Conservation (phyloP, 2,329 filamentous ascomycete species). For the Atkinsonella hypoxylon region DNA sequence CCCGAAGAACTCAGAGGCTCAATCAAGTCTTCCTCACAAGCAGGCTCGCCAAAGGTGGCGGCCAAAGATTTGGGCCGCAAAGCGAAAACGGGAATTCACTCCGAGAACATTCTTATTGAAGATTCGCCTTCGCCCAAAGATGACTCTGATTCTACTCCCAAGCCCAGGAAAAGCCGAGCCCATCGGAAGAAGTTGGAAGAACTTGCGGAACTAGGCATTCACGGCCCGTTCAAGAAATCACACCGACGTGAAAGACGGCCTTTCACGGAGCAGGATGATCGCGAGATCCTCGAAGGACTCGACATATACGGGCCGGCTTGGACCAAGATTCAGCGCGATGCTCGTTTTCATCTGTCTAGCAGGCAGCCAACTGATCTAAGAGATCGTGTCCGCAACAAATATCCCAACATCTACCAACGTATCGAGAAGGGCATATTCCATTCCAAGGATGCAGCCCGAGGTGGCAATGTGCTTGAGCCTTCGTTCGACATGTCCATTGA, state of each 20-base stretch:
- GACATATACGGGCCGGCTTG: constrained; percentile 49
- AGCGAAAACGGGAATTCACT: constrained; percentile 35
- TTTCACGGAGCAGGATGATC: constrained; percentile 52
- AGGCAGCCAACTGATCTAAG: constrained; percentile 51
- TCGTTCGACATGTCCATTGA: constrained; percentile 37
- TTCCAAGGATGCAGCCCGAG: constrained; percentile 27
- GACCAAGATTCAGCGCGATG: constrained; percentile 53
- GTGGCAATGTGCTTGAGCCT: constrained; percentile 36
- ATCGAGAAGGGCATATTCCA: constrained; percentile 44
- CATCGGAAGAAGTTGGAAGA: constrained; percentile 46
- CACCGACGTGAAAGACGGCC: constrained; percentile 46
- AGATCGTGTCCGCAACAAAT: constrained; percentile 53
- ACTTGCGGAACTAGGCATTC: constrained; percentile 45
- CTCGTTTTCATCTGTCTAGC: constrained; percentile 42
- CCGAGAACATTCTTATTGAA: constrained; percentile 45
- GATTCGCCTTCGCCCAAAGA: constrained; percentile 18
- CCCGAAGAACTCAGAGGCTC: constrained; percentile 44
- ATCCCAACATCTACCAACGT: constrained; percentile 43
- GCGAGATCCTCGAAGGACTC: constrained; percentile 48
- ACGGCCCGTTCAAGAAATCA: constrained; percentile 50
- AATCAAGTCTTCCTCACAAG: constrained; percentile 16
- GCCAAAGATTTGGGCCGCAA: constrained; percentile 22
- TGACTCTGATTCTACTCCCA: constrained; percentile 24
- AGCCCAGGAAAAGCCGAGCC: constrained; percentile 37
- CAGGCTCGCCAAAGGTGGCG: constrained; percentile 12